phyloP scores from a whole-genome alignment of 768 basidiomycete genomes.

The Clitopilus hobsonii region DNA sequence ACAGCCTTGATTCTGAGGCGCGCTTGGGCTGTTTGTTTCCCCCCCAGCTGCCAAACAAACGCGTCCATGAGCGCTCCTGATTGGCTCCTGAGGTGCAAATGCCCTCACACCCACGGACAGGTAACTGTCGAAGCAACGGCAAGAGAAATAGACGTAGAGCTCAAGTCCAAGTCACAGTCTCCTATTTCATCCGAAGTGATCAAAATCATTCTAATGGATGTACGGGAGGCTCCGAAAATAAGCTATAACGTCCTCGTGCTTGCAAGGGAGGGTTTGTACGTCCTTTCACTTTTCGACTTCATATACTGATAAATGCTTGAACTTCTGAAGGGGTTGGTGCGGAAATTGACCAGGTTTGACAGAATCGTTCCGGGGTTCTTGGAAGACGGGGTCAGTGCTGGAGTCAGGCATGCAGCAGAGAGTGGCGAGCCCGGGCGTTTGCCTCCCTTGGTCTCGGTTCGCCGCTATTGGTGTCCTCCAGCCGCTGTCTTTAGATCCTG shows the following conservation, averaged over 20 bases:
- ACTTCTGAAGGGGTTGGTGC: not conserved
- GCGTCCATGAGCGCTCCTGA: no score
- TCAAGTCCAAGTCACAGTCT: slow-evolving; percentile 91
- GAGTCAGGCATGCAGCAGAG: no score
- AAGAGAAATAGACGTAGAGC: slow-evolving; percentile 84
- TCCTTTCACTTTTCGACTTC: slow-evolving; percentile 6
- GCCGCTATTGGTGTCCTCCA: no score
- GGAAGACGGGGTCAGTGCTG: no score
- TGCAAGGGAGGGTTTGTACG: slow-evolving; percentile 79
- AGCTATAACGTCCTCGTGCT: slow-evolving; percentile 88
- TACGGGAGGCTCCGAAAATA: slow-evolving; percentile 88
- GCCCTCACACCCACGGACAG: slow-evolving; percentile 80
- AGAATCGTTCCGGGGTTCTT: slow-evolving; percentile 89
- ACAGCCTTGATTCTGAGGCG: no score
- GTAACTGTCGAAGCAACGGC: slow-evolving; percentile 86
- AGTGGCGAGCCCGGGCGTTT: no score
- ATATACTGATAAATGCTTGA: not conserved
- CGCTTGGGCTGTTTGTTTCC: no score
- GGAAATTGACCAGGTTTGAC: slow-evolving; percentile 15
- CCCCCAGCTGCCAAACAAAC: no score
- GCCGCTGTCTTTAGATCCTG: no score
- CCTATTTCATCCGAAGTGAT: not conserved
- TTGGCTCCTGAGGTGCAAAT: no score
- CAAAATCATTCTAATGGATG: not conserved
- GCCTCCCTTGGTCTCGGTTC: no score